Percentiles rank a stretch among this genome's conserved stretches.
Conservation (phyloP, 768 basidiomycete species). For the Pleurotus djamor region DNA sequence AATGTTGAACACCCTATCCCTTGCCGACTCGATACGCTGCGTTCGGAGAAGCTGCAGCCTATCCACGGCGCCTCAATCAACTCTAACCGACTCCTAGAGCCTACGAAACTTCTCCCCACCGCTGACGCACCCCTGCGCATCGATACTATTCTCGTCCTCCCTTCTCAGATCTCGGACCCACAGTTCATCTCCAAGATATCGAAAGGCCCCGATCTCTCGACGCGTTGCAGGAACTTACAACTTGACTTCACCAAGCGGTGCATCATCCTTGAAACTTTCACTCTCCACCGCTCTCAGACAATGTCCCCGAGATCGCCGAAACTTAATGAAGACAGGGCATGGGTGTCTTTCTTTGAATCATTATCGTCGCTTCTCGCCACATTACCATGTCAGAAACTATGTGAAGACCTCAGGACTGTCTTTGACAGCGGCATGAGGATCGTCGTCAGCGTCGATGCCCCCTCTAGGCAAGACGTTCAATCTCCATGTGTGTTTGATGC, state of each 20-base stretch:
- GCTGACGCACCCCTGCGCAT: background rate
- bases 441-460: background rate
- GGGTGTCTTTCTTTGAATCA: background rate
- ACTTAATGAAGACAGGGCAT: background rate
- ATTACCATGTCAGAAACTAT: background rate
- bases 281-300: background rate
- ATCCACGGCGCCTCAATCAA: background rate
- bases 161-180: background rate
- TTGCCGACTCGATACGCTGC: background rate
- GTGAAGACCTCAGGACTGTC: background rate
- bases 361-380: background rate
- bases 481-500: background rate
- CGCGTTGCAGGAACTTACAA: background rate
- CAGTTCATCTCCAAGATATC: background rate
- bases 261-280: background rate
- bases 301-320: background rate
- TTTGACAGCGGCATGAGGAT: background rate
- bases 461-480: background rate
- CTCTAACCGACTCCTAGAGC: background rate
- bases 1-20: background rate
- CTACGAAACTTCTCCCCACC: background rate
- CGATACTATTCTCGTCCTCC: background rate
- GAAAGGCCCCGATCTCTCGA: background rate
- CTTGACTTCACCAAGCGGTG: slow-evolving; percentile 1
- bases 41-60: background rate